A percentile compares a stretch with the other conserved stretches of the same genome.
phyloP scores from a whole-genome alignment of 768 basidiomycete species.

The Lactarius sp. region DNA sequence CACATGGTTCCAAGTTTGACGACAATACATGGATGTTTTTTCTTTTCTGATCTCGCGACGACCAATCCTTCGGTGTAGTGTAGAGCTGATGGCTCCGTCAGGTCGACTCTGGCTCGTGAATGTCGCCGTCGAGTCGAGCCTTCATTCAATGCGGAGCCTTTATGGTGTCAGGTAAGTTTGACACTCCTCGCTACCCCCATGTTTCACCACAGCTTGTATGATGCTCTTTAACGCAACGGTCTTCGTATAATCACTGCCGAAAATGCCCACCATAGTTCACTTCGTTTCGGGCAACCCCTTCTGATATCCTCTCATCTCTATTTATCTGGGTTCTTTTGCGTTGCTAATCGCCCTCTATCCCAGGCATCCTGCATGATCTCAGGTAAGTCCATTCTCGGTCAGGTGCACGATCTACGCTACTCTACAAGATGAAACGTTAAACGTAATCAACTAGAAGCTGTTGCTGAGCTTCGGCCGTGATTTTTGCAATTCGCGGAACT shows the following conservation, averaged over 20 bases:
- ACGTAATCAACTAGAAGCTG: conserved; percentile 86
- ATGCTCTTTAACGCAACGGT: conserved; percentile 86
- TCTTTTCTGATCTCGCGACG: conserved; percentile 46
- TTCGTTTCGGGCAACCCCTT: conserved; percentile 66
- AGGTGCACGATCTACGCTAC: background rate
- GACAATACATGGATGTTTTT: conserved; percentile 76
- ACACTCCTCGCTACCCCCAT: background rate
- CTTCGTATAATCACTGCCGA: conserved; percentile 82
- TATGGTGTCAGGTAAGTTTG: conserved; percentile 1
- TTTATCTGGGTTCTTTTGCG: background rate
- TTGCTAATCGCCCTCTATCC: background rate
- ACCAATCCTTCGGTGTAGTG: background rate
- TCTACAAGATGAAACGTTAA: conserved; percentile 43
- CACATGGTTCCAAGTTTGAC: conserved; percentile 44
- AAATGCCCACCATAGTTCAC: conserved; percentile 94
- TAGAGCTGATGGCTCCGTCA: background rate
- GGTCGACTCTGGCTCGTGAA: background rate
- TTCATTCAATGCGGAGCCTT: background rate
- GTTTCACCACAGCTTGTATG: conserved; percentile 36
- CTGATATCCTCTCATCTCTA: conserved; percentile 40
- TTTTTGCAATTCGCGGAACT: conserved; percentile 33
- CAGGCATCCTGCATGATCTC: background rate
- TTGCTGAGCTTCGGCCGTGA: conserved; percentile 74
- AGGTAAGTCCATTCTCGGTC: background rate
- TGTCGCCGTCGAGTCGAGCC: background rate